Conservation (phyloP, 177 flowering plant genomes). For the Vitis hybrid region DNA sequence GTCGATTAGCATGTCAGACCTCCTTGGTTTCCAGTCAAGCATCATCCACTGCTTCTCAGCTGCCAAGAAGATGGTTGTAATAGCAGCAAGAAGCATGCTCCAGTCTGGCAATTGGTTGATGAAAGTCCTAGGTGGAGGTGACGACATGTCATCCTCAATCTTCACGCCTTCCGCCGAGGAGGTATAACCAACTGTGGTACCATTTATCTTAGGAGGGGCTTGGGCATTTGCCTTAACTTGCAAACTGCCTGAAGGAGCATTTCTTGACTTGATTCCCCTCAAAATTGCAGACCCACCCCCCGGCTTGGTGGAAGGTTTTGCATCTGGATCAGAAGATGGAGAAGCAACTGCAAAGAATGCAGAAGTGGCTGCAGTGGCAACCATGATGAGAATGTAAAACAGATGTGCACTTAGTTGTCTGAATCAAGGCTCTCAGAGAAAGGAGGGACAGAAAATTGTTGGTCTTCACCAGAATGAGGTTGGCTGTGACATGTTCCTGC, state of each 20-base stretch:
- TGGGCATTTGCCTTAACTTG: constrained; percentile 82
- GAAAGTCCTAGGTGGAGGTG: constrained; percentile 70
- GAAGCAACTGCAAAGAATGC: constrained; percentile 40
- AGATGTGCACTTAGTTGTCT: neutral
- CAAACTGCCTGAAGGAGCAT: constrained; percentile 54
- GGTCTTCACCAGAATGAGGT: neutral
- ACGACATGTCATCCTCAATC: constrained; percentile 39
- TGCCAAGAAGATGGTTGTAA: constrained; percentile 90
- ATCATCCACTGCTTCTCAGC: constrained; percentile 98
- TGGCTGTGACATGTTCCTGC: neutral
- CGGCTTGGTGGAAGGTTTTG: constrained; percentile 35
- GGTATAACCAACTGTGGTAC: constrained; percentile 42
- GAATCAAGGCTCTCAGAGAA: neutral
- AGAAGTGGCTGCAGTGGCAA: constrained; percentile 60
- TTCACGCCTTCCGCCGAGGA: constrained; percentile 33
- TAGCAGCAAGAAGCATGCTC: constrained; percentile 98
- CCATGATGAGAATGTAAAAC: constrained; percentile 43
- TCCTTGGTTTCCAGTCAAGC: constrained; percentile 93
- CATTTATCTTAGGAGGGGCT: constrained; percentile 77
- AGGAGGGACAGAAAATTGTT: neutral
- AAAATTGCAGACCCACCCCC: constrained; percentile 55
- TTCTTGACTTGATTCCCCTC: constrained; percentile 50
- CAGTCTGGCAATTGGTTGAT: constrained; percentile 94
- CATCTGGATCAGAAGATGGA: constrained; percentile 28
- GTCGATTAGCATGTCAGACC: constrained; percentile 73